Evolutionary conservation across 129 eudicot genomes (phyloP), one percentile per base, ranked within the genome.

Genomic region (Dittrichia graveolens): DNA sequence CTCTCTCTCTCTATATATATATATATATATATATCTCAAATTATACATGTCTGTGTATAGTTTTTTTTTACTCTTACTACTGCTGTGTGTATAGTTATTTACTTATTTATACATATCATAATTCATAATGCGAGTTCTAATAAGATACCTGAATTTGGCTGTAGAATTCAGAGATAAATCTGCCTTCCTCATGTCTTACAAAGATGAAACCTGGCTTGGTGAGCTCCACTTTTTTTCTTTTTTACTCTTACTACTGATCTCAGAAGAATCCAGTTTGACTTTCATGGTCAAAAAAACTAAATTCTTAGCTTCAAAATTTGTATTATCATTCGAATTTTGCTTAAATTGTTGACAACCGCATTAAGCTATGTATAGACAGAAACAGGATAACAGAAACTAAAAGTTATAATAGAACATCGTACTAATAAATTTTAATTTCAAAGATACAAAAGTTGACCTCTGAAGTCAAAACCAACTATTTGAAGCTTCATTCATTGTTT

Each of bases 201-300:
- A 80, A 76, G 69, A 80, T 80, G 85, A 84, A 76, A 54, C 83
- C 82, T 18, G 76, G 83, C 61, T 68, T 84, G 82, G 88, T 84
- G 80, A 70, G 63, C 56, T 67, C 11, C 10, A 24, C 31, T 24
- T 39, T 18, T 18, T 46, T 46, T 47, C 61, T 57, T 39, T 46
- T 38, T 43, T 12, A 61, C 60, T 35, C 12, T 14, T 18, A 15
- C 7, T 72, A 24, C 46, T 57, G 56, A 67, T 72, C 4, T 3
- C 13, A 75, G 6, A 52, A 75, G 13, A 19, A 71, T 74, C 24
- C 8, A 45, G 13, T 66, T 76, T 66, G 67, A 57, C 67, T 67
- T 76, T 56, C 52, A 37, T 56, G 50, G 80, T 76, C 74, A 76
- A 76, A 67, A 35, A 55, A 55, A 67, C 67, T 50, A 54, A 5